Evolutionary conservation across 2,329 filamentous ascomycete species (phyloP).

Genomic region (Aureobasidium sp.): DNA sequence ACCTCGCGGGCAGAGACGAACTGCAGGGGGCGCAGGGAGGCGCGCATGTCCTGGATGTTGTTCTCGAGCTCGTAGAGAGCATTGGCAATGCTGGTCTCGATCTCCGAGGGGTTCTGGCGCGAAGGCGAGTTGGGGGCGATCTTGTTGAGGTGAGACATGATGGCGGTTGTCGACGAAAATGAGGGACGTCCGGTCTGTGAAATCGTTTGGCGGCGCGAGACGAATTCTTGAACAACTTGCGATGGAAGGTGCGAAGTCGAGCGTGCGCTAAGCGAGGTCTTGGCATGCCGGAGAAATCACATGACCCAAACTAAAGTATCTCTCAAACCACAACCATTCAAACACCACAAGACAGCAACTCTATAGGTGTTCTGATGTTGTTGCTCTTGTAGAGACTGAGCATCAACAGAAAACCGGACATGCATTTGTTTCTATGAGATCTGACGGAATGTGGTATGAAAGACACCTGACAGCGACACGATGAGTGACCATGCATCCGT

Average conservation of each 20-base stretch:
- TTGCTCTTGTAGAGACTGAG: not conserved
- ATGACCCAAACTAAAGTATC: not conserved
- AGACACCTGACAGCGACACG: not conserved
- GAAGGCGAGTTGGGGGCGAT: conserved; percentile 96
- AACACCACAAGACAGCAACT: not conserved
- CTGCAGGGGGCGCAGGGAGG: conserved; percentile 91
- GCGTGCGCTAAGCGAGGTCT: conserved; percentile 4
- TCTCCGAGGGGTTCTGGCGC: conserved; percentile 90
- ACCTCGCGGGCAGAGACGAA: conserved; percentile 99
- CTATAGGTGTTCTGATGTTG: not conserved
- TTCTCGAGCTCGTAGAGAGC: conserved; percentile 98
- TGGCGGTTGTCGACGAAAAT: conserved; percentile 29
- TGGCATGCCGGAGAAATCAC: no score
- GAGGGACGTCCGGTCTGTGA: conserved; percentile 12
- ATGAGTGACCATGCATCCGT: not conserved
- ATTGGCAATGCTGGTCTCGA: conserved; percentile 92
- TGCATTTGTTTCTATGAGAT: no score
- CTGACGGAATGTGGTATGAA: no score
- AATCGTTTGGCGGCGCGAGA: conserved; percentile 13
- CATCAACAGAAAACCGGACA: no score
- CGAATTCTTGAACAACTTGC: conserved; percentile 5
- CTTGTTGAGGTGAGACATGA: conserved; percentile 75
- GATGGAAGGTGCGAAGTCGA: not conserved
- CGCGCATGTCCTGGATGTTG: conserved; percentile 97
- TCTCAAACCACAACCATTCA: not conserved